Base-by-base conservation (phyloP, 257 asterid species). In the Nicotiana obtusifolia region DNA sequence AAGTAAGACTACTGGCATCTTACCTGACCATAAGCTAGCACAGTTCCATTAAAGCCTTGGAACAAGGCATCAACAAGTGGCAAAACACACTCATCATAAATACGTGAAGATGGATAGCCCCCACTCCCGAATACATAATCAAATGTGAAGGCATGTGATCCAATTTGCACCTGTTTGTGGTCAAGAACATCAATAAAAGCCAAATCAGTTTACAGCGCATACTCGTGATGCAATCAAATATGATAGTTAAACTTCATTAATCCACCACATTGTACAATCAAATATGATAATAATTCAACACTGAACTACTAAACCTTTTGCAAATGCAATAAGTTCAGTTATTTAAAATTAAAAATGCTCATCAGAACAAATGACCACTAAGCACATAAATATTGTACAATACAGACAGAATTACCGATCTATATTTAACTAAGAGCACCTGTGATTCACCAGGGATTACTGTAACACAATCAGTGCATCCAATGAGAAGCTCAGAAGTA, bases 11-110 rank as follows among this genome's bases (percentile, higher is more conserved):
- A 10, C 62, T 7, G 44, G 3, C 62, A 49, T 35, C 44, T 75
- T 53, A 96, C 99, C 97, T 96, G 99, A 5, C 99, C 99, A 17
- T 94, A 96, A 24, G 99, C 99, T 67, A 96, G 98, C 17, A 96
- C 99, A 7, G 99, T 94, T 67, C 98, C 97, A 62, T 96, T 96
- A 65, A 94, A 96, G 5, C 99, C 99, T 57, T 91, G 89, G 57
- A 96, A 92, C 5, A 96, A 71, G 10, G 98, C 97, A 61, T 94
- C 99, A 24, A 94, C 97, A 2, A 96, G 85, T 16, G 98, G 92
- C 20, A 93, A 90, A 82, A 93, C 98, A 68, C 97, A 94, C 15
- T 93, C 97, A 31, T 91, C 98, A 66, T 82, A 96, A 19, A 96
- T 89, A n/a, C 83, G 82, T 3, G 93, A 90, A 19, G 94, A 84